Evolutionary conservation across 2,329 filamentous ascomycete species (phyloP).

Genomic region (Trichoderma koningiopsis): DNA sequence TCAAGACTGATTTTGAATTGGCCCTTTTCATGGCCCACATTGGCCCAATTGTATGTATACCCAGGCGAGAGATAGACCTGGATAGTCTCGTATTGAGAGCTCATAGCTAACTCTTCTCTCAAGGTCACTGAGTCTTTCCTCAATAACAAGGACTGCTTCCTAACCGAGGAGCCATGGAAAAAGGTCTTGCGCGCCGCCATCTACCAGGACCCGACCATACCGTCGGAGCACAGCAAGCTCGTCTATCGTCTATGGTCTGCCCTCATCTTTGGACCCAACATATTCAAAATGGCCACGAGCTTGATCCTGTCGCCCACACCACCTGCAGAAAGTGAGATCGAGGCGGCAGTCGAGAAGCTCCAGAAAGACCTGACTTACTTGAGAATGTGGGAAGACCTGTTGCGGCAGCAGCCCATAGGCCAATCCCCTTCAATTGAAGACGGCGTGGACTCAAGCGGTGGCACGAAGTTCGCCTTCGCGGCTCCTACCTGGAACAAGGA

Average conservation of each 20-base stretch:
- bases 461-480: neutral
- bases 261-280: slow-evolving; percentile 1
- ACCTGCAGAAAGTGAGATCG: neutral
- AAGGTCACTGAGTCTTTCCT: slow-evolving; percentile 9
- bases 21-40: slow-evolving; percentile 15
- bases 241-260: neutral
- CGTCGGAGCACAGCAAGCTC: neutral
- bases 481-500: neutral
- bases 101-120: neutral
- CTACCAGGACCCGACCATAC: neutral
- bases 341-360: neutral
- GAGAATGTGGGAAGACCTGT: neutral
- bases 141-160: neutral
- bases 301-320: neutral
- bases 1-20: slow-evolving; percentile 7
- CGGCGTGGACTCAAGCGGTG: neutral
- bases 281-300: neutral
- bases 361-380: neutral
- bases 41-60: neutral
- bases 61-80: neutral
- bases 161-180: slow-evolving; percentile 1
- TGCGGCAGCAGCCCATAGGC: neutral
- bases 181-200: neutral
- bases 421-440: neutral
- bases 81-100: too few relatives aligned